Evolutionary conservation across 768 basidiomycete genomes (phyloP), one percentile per base, ranked within the genome.

Genomic region (Mycena polygramma): DNA sequence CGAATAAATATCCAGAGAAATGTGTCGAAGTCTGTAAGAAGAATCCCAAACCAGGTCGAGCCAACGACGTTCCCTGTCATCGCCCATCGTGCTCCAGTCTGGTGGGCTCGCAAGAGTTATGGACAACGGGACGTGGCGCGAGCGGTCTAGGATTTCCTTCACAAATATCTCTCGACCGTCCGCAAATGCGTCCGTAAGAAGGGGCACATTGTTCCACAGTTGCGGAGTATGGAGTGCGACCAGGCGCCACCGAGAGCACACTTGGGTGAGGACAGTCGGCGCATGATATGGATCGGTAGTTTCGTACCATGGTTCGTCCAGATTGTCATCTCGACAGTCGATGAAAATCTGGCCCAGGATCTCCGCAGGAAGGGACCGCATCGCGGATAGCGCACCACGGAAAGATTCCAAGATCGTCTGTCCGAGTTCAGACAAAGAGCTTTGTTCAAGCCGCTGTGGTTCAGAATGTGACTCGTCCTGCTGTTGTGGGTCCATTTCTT

Each of bases 281-380:
- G 62, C 62, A 45, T 26, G 11, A 19, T 14, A 24, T 2, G 26
- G 6, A 24, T 63, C 39, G 11, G 24, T 7, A 7, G 22, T 55
- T 7, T 24, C 15, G 43, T 63, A n/a, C 8, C 2, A 24, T 13
- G 53, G 61, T 30, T 35, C 22, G 35, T 41, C 20, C 11, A 30
- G 30, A 30, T 6, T 30, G 30, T 30, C 30, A 30, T 63, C 52
- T 2, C 62, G 62, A 22, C 62, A 54, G 30, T 45, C 30, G 14
- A 55, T 55, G 30, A 63, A 63, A 7, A 63, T 54, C 1, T 63
- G 52, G 26, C 62, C 13, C 0, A 63, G 51, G 5, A 63, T 43
- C 20, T 63, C 62, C 2, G 39, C 19, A 45, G 62, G 62, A 19
- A 63, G 54, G 1, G 1, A 4, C 19, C 51, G n/a, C 2, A 63